Conservation (phyloP, 1,284 basidiomycete species). For the Cutaneotrichosporon mucoides region DNA sequence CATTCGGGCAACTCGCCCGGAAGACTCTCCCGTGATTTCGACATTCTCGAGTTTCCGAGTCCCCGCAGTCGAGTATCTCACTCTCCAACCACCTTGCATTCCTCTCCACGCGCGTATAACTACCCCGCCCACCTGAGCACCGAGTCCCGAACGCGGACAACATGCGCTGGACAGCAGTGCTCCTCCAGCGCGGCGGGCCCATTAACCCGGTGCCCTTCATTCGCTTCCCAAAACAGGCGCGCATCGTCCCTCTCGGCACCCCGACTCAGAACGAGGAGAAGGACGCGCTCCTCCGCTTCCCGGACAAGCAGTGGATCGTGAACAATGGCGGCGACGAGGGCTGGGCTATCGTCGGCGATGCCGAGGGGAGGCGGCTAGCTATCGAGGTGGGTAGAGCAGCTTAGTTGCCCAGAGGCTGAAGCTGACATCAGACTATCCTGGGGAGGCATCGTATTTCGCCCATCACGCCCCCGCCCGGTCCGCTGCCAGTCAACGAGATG, state of each 20-base stretch:
- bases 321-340: conserved; percentile 52
- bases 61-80: no score
- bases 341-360: conserved; percentile 65
- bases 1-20: no score
- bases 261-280: conserved; percentile 15
- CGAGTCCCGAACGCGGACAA: neutral
- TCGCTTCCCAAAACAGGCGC: conserved; percentile 31
- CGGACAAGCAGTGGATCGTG: conserved; percentile 59
- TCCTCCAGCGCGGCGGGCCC: neutral
- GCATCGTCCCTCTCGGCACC: conserved; percentile 36
- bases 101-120: no score
- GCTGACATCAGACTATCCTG: conserved; percentile 58
- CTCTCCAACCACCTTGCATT: neutral
- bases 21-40: no score
- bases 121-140: no score
- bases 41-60: neutral
- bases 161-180: conserved; percentile 6
- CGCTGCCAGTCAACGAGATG: conserved; percentile 61
- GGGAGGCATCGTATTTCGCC: conserved; percentile 66
- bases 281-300: conserved; percentile 48
- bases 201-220: conserved; percentile 28
- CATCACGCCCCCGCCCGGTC: conserved; percentile 57
- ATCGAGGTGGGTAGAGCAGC: conserved; percentile 56
- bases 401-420: no score
- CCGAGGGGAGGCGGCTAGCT: conserved; percentile 56